Percentiles rank a stretch among this genome's conserved stretches.
Conservation (phyloP, 805 yeast species). For the Suhomyces sp. region DNA sequence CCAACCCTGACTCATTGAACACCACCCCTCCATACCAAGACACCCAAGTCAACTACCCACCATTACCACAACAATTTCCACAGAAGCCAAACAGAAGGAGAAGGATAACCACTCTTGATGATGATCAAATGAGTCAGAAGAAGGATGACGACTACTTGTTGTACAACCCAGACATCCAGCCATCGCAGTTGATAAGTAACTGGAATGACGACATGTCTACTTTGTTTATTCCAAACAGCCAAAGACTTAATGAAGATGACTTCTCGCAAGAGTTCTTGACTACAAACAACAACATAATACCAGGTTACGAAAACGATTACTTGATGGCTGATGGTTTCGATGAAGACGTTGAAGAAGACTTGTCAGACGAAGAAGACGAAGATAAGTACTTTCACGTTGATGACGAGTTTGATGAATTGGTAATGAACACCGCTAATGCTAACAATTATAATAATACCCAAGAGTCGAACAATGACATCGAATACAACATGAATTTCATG, state of each 20-base stretch:
- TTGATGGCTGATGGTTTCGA: conserved; percentile 34
- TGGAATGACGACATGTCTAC: conserved; percentile 25
- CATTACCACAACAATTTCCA: conserved; percentile 12
- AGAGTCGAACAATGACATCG: background rate
- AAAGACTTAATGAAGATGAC: conserved; percentile 11
- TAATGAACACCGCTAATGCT: conserved; percentile 13
- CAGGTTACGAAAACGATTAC: conserved; percentile 37
- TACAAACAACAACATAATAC: conserved; percentile 16
- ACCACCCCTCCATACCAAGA: conserved; percentile 12
- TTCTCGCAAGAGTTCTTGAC: conserved; percentile 7
- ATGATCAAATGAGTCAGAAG: conserved; percentile 14
- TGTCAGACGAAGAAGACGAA: conserved; percentile 39
- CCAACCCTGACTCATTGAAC: conserved; percentile 32
- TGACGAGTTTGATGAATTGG: conserved; percentile 27
- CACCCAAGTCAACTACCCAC: conserved; percentile 8
- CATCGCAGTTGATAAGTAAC: conserved; percentile 34
- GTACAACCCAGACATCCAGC: conserved; percentile 42
- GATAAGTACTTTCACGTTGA: conserved; percentile 39
- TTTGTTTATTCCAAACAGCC: conserved; percentile 26
- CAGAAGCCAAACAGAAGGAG: conserved; percentile 22
- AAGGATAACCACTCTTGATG: conserved; percentile 33
- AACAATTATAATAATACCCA: background rate
- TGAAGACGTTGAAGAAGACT: conserved; percentile 43
- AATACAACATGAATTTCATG: conserved; percentile 8
- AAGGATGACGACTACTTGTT: conserved; percentile 38